Percentiles rank a stretch among this genome's conserved stretches.
These are phyloP conservation scores for Durusdinium trenchii DNA, from an alignment of 73 alveolate genomes.

Conservation along the genomic window DNA sequence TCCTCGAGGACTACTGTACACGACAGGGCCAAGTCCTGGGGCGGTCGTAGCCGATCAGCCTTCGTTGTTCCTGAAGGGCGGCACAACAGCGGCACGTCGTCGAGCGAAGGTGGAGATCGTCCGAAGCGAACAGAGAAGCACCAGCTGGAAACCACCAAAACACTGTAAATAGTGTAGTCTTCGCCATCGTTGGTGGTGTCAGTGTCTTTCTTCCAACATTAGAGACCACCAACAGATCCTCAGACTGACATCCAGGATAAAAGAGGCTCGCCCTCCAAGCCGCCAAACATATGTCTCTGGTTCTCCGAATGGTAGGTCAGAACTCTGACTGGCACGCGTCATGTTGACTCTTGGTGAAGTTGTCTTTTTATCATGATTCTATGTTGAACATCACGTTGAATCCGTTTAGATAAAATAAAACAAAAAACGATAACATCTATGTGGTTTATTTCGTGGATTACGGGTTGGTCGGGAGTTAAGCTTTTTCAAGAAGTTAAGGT, in stretches of 20 bases:
- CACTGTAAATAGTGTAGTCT: neutral
- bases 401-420: no score
- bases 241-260: neutral
- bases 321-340: no score
- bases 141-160: no score
- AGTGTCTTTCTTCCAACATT: neutral
- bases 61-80: slow-evolving; percentile 51
- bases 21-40: neutral
- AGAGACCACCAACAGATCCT: no score
- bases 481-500: no score
- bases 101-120: neutral
- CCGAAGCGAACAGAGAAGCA: neutral
- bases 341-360: no score
- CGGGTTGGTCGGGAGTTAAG: no score
- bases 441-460: no score
- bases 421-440: no score
- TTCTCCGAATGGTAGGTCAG: no score
- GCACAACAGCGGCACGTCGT: neutral
- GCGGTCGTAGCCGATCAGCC: slow-evolving; percentile 79
- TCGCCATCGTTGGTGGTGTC: neutral
- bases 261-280: neutral
- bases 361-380: no score
- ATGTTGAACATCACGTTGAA: no score
- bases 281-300: neutral
- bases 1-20: slow-evolving; percentile 47